These are phyloP conservation scores for Canavalia gladiata DNA, from an alignment of 306 rosid genomes.

Conservation along the genomic window DNA sequence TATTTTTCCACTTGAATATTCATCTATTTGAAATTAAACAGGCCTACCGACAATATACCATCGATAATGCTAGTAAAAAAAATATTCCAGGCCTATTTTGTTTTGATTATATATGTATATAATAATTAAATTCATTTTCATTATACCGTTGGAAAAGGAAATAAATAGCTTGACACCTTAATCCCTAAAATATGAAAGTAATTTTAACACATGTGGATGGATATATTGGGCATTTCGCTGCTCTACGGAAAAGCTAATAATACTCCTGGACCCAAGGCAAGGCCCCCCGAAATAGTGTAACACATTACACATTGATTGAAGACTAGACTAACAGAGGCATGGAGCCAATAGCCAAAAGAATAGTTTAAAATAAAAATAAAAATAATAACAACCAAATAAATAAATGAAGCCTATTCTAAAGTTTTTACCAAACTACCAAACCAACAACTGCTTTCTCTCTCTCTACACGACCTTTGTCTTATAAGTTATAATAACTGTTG, in stretches of 20 bases:
- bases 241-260: neutral
- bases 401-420: neutral
- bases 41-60: conserved; percentile 20
- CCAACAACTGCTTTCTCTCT: conserved; percentile 46
- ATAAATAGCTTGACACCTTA: conserved; percentile 5
- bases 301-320: conserved; percentile 11
- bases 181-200: neutral
- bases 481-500: conserved; percentile 52
- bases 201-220: conserved; percentile 45
- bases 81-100: neutral
- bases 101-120: neutral
- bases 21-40: conserved; percentile 35
- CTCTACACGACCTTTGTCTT: conserved; percentile 9
- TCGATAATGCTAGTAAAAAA: conserved; percentile 24
- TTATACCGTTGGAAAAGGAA: neutral
- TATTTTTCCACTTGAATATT: conserved; percentile 5
- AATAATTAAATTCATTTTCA: conserved; percentile 5
- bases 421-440: conserved; percentile 51
- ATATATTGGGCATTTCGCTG: conserved; percentile 1
- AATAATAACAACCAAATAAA: neutral
- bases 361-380: neutral
- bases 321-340: conserved; percentile 1
- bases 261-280: conserved; percentile 15
- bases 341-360: neutral
- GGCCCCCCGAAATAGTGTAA: conserved; percentile 13